phyloP scores from a whole-genome alignment of 1,284 basidiomycete species.

The Singerocomus inundabilis region DNA sequence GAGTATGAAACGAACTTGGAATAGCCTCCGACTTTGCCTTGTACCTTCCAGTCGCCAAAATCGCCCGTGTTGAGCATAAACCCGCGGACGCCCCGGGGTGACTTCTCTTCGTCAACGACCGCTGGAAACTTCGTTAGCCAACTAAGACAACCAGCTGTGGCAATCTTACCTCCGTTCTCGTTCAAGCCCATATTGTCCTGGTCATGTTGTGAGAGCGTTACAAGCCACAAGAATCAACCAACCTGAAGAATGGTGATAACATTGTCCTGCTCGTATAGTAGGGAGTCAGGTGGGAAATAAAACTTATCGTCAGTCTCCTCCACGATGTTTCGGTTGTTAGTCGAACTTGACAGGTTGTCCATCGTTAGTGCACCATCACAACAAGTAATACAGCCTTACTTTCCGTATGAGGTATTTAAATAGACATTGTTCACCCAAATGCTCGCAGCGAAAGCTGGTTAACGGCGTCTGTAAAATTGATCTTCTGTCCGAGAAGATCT shows the following conservation, averaged over 20 bases:
- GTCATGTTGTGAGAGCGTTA: constrained; percentile 2
- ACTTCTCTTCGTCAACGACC: constrained; percentile 45
- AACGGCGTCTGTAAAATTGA: constrained; percentile 1
- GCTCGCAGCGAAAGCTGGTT: constrained; percentile 66
- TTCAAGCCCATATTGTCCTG: constrained; percentile 81
- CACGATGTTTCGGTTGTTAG: constrained; percentile 55
- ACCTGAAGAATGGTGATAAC: constrained; percentile 76
- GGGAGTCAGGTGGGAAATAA: constrained; percentile 53
- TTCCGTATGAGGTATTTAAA: constrained; percentile 68
- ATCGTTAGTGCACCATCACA: constrained; percentile 4
- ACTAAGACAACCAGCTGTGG: not conserved
- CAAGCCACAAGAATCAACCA: constrained; percentile 7
- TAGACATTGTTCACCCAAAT: constrained; percentile 79
- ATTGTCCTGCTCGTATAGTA: constrained; percentile 57
- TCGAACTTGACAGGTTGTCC: constrained; percentile 44
- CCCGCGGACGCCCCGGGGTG: constrained; percentile 76
- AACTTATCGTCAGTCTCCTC: constrained; percentile 66
- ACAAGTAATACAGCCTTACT: constrained; percentile 40
- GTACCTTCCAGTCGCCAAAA: constrained; percentile 74
- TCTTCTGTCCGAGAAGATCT: not conserved
- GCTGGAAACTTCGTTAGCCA: constrained; percentile 23
- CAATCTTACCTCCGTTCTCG: constrained; percentile 49
- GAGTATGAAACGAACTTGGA: constrained; percentile 46
- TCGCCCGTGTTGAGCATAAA: constrained; percentile 60
- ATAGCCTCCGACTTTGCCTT: constrained; percentile 80